These are phyloP conservation scores for Globisporangium orthogonon DNA, from an alignment of 352 stramenopile genomes.

Conservation along the genomic window DNA sequence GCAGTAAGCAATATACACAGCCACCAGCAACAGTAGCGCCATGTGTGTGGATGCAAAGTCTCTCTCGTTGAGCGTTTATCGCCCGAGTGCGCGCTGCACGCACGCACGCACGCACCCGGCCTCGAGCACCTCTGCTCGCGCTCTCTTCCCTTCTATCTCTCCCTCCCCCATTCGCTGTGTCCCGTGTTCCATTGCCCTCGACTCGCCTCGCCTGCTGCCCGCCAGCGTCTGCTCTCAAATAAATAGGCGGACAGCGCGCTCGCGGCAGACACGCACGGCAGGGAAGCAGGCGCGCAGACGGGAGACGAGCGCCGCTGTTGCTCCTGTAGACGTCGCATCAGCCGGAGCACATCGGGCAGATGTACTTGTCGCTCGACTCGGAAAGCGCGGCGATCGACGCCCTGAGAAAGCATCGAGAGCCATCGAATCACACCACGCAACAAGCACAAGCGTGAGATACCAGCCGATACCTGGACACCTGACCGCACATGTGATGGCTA, in stretches of 20 bases:
- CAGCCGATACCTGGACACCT: no score
- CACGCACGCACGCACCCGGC: neutral
- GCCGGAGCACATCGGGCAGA: conserved; percentile 69
- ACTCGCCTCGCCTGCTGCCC: neutral
- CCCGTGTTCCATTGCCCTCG: neutral
- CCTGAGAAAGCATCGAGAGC: conserved; percentile 11
- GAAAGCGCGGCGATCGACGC: conserved; percentile 45
- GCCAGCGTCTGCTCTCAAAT: conserved; percentile 1
- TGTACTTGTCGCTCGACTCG: conserved; percentile 80
- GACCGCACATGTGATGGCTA: no score
- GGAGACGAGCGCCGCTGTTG: neutral
- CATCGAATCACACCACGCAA: conserved; percentile 1
- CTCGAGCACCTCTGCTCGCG: neutral
- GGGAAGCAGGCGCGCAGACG: neutral
- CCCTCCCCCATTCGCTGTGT: neutral
- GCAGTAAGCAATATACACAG: neutral
- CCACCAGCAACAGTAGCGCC: neutral
- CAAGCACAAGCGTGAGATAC: conserved; percentile 1
- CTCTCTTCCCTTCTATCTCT: neutral
- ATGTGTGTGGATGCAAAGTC: neutral
- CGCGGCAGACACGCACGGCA: neutral
- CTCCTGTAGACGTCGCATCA: conserved; percentile 9
- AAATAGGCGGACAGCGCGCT: conserved; percentile 9
- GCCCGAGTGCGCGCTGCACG: neutral
- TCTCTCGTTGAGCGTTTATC: neutral